Conservation (phyloP, 176 grass and related monocot species). For the Carex kokanica region DNA sequence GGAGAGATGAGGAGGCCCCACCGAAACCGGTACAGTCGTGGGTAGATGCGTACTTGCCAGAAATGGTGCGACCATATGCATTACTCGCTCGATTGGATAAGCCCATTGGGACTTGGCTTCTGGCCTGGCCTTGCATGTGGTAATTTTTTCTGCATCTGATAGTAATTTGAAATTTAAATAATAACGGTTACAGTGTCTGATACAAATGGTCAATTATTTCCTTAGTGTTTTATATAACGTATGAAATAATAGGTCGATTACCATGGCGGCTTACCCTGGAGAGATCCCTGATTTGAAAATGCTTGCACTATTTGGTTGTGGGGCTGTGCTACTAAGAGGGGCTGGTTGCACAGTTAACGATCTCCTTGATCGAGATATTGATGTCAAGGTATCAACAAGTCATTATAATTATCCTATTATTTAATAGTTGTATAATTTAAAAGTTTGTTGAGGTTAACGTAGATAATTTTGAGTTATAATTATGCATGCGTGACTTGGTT, state of each 20-base stretch:
- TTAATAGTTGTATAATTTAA: background rate
- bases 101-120: slow-evolving; percentile 72
- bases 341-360: slow-evolving; percentile 89
- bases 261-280: slow-evolving; percentile 54
- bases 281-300: slow-evolving; percentile 69
- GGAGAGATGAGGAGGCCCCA: background rate
- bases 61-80: slow-evolving; percentile 55
- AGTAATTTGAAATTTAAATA: background rate
- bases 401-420: background rate
- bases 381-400: slow-evolving; percentile 48
- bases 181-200: background rate
- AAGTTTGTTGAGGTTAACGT: no score
- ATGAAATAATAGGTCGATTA: slow-evolving; percentile 51
- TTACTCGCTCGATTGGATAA: slow-evolving; percentile 76
- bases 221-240: background rate
- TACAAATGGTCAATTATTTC: background rate
- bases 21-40: slow-evolving; percentile 30
- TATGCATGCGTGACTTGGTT: no score
- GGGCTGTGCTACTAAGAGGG: slow-evolving; percentile 69
- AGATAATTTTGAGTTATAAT: no score
- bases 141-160: slow-evolving; percentile 6
- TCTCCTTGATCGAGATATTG: slow-evolving; percentile 74
- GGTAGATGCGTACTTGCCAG: slow-evolving; percentile 55
- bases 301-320: slow-evolving; percentile 72
- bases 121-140: slow-evolving; percentile 88